phyloP scores from a whole-genome alignment of 2,329 filamentous ascomycete genomes.

The Dactylellina parvicollis region DNA sequence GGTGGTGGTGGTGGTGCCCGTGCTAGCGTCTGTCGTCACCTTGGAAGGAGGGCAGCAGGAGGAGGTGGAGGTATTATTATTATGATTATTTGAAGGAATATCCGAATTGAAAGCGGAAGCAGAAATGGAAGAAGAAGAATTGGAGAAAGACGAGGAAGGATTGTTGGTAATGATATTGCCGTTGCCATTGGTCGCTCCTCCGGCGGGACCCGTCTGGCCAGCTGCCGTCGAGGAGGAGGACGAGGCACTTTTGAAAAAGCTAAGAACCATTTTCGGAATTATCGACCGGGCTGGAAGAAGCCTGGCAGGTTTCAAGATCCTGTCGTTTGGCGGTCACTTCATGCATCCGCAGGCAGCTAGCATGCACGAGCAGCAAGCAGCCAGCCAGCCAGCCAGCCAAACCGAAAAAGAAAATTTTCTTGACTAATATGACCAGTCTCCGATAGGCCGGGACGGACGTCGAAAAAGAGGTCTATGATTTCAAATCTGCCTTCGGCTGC shows the following conservation, averaged over 20 bases:
- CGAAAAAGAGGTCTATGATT: slow-evolving; percentile 9
- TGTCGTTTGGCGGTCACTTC: slow-evolving; percentile 10
- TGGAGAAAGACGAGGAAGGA: neutral
- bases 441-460: no score
- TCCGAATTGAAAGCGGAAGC: neutral
- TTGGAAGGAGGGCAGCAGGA: slow-evolving; percentile 5
- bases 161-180: slow-evolving; percentile 10
- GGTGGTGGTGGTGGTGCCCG: slow-evolving; percentile 6
- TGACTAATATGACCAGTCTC: no score
- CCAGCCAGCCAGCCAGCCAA: neutral
- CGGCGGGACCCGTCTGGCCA: slow-evolving; percentile 24
- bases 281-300: slow-evolving; percentile 32
- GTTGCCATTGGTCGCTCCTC: slow-evolving; percentile 28
- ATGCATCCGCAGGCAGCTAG: slow-evolving; percentile 3
- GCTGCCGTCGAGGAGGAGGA: slow-evolving; percentile 28
- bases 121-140: no score
- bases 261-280: slow-evolving; percentile 53
- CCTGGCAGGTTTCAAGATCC: slow-evolving; percentile 19
- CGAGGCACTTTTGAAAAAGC: slow-evolving; percentile 54
- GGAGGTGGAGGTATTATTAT: slow-evolving; percentile 2
- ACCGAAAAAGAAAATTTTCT: slow-evolving; percentile 11
- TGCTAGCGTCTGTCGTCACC: slow-evolving; percentile 28
- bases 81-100: neutral
- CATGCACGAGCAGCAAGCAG: neutral
- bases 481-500: slow-evolving; percentile 8